Percentiles rank a stretch among this genome's conserved stretches.
Conservation (phyloP, 1,284 basidiomycete genomes). For the Inonotus hispidus region DNA sequence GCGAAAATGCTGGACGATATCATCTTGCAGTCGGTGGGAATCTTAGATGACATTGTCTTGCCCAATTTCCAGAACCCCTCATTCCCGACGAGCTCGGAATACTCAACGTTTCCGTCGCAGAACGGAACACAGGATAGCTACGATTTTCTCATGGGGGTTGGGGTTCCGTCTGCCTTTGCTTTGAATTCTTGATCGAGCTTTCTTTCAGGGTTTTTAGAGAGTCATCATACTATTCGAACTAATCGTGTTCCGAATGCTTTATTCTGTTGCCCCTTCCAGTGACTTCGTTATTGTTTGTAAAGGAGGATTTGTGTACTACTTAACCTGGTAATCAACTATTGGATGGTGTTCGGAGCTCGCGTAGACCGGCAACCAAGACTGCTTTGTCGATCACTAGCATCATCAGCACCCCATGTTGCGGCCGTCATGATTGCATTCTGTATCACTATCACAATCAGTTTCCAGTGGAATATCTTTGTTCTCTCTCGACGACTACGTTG, state of each 20-base stretch:
- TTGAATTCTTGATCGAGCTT: neutral
- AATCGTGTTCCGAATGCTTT: neutral
- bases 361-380: too few relatives aligned
- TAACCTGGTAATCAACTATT: neutral
- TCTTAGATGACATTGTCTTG: constrained; percentile 9
- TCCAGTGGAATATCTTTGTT: neutral
- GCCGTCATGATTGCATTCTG: neutral
- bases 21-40: constrained; percentile 29
- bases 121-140: constrained; percentile 4
- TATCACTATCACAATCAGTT: neutral
- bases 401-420: neutral
- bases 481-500: neutral
- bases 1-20: constrained; percentile 53
- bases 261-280: neutral
- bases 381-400: too few relatives aligned
- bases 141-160: constrained; percentile 14
- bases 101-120: constrained; percentile 2
- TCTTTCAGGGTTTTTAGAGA: neutral
- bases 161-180: neutral
- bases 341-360: neutral
- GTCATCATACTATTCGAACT: neutral
- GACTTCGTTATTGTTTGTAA: neutral
- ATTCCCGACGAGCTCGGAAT: constrained; percentile 9
- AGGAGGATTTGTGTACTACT: neutral
- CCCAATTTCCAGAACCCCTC: constrained; percentile 13